Evolutionary conservation across 140 eudicot species (phyloP).

Genomic region (Bidens hawaiensis): DNA sequence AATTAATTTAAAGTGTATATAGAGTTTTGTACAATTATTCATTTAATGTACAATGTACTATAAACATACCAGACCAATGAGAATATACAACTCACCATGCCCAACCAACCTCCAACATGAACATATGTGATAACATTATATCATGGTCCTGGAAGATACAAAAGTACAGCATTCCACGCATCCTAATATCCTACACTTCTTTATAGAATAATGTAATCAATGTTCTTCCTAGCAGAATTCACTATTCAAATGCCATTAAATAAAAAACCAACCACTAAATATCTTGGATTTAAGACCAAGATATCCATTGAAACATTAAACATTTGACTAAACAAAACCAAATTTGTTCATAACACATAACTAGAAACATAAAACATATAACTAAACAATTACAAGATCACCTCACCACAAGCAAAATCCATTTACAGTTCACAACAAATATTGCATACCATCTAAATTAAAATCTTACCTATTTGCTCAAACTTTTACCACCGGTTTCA

Average conservation of each 20-base stretch:
- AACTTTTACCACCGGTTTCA: constrained; percentile 28
- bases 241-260: neutral
- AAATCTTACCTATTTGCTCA: constrained; percentile 24
- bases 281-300: neutral
- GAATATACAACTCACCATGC: neutral
- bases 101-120: constrained; percentile 1
- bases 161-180: neutral
- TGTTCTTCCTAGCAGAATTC: constrained; percentile 24
- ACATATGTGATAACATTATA: no score
- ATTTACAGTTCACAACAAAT: constrained; percentile 37
- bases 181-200: no score
- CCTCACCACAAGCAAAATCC: constrained; percentile 32
- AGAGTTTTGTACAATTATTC: constrained; percentile 27
- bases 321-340: neutral
- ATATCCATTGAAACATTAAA: neutral
- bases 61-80: no score
- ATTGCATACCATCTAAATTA: constrained; percentile 22
- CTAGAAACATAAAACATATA: constrained; percentile 16
- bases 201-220: constrained; percentile 7
- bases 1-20: constrained; percentile 17
- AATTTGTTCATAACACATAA: constrained; percentile 19
- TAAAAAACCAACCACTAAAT: neutral
- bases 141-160: constrained; percentile 1
- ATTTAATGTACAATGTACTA: neutral
- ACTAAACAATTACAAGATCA: constrained; percentile 26